phyloP scores from a whole-genome alignment of 2,329 filamentous ascomycete species.

The Blastomyces silverae region DNA sequence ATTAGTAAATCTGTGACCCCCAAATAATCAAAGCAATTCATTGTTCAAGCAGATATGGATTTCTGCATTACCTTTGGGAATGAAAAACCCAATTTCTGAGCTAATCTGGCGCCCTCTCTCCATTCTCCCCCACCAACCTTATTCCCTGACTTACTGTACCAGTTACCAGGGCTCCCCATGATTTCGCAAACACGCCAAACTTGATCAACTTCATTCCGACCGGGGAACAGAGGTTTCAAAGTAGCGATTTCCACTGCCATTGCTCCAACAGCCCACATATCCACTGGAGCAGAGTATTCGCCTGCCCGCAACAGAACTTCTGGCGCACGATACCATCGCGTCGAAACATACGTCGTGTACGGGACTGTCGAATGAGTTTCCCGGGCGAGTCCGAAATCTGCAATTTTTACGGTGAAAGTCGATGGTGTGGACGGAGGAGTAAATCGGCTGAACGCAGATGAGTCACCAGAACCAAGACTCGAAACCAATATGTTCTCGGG shows the following conservation, averaged over 20 bases:
- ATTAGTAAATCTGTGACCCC: constrained; percentile 2
- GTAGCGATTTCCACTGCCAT: constrained; percentile 99
- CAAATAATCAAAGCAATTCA: background rate
- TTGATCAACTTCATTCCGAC: constrained; percentile 96
- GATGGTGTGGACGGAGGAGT: constrained; percentile 93
- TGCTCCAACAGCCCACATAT: constrained; percentile 96
- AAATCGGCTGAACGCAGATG: constrained; percentile 85
- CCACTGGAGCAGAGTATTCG: constrained; percentile 94
- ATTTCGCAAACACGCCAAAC: constrained; percentile 99
- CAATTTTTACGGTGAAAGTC: constrained; percentile 93
- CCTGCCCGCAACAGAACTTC: constrained; percentile 90
- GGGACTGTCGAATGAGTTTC: constrained; percentile 95
- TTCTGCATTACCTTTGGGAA: constrained; percentile 64
- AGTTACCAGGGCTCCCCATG: constrained; percentile 97
- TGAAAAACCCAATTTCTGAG: constrained; percentile 94
- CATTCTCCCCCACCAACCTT: constrained; percentile 93
- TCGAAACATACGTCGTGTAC: constrained; percentile 98
- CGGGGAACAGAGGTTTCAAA: constrained; percentile 91
- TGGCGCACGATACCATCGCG: constrained; percentile 88
- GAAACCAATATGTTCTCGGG: constrained; percentile 98
- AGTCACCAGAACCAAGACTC: constrained; percentile 75
- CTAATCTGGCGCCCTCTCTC: constrained; percentile 87
- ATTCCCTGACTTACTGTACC: constrained; percentile 80
- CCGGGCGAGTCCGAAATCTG: constrained; percentile 93
- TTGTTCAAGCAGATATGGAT: constrained; percentile 3